Evolutionary conservation across 441 rosid genomes (phyloP), one percentile per base, ranked within the genome.

Genomic region (Gossypium gossypioides): DNA sequence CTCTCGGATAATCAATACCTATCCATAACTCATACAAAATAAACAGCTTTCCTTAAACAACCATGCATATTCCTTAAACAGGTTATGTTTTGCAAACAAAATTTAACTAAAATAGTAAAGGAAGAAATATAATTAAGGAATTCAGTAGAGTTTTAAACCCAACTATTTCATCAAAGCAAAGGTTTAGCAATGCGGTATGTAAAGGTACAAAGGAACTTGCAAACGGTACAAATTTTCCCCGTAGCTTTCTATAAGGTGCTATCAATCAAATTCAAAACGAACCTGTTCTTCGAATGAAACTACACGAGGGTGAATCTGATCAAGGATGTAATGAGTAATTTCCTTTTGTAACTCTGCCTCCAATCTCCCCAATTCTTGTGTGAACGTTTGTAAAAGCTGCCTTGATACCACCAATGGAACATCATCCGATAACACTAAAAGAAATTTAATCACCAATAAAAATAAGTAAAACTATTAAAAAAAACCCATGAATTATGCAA

Each of bases 271-370:
- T 32, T 61, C 32, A 69, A 40, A 65, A 72, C 68, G 34, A 77
- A 95, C 99, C 96, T 91, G 99, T 81, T 96, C 99, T 79, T 93
- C 99, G 68, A 96, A 93, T 56, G 99, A 96, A 79, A 96, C 97
- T 69, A 93, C 98, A 65, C 99, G 88, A 27, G 96, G 98, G 80
- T 96, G 99, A 87, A 96, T 91, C 89, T 90, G 96, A 16, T 90
- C 79, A 32, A 96, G 96, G 37, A 91, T 89, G 77, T 88, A 88
- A 72, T 87, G 88, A 3, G 97, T 92, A 81, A 91, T 90, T 75
- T 96, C 98, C 86, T 93, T 96, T 66, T 93, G 96, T n/a, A 85
- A 81, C 56, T 89, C 96, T 13, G 96, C 81, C 77, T 85, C 88
- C 79, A 96, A 82, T 73, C 85, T 88, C 76, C 90, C 96, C 57